Conservation (phyloP, 768 basidiomycete species). For the Phlebiopsis flavidoalba region DNA sequence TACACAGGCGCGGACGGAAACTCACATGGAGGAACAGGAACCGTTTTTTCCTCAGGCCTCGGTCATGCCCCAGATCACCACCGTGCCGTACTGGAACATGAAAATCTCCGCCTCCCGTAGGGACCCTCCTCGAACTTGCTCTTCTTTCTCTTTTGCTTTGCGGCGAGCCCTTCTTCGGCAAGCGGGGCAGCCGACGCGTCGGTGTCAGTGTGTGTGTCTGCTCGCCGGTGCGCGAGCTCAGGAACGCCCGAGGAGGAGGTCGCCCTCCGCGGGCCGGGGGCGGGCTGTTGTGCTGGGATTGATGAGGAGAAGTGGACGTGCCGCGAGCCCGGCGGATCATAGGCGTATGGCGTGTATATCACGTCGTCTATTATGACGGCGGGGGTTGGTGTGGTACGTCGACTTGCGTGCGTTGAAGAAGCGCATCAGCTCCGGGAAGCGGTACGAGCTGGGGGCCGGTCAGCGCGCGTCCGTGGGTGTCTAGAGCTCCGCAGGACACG, state of each 20-base stretch:
- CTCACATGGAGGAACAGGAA: conserved; percentile 89
- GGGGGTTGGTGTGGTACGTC: conserved; percentile 83
- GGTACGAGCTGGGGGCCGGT: conserved; percentile 62
- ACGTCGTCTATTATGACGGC: conserved; percentile 89
- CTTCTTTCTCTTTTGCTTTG: conserved; percentile 41
- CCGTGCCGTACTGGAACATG: conserved; percentile 89
- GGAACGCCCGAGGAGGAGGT: conserved; percentile 79
- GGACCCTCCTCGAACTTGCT: conserved; percentile 64
- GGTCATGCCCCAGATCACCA: conserved; percentile 98
- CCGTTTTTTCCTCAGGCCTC: conserved; percentile 85
- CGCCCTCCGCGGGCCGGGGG: conserved; percentile 41
- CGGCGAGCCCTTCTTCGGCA: conserved; percentile 15
- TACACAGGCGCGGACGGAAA: conserved; percentile 13
- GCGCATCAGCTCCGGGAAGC: conserved; percentile 81
- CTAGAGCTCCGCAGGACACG: conserved; percentile 20
- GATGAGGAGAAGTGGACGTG: conserved; percentile 14
- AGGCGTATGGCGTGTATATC: conserved; percentile 89
- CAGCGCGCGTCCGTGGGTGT: background rate
- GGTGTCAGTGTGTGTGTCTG: conserved; percentile 19
- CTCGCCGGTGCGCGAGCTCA: conserved; percentile 46
- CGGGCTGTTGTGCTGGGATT: conserved; percentile 11
- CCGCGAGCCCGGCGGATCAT: conserved; percentile 41
- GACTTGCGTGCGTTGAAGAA: conserved; percentile 81
- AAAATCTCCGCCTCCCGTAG: conserved; percentile 84
- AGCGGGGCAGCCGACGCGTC: background rate